These are phyloP conservation scores for Trichopus zeylanicus DNA, from an alignment of 116 monocot species.

Conservation along the genomic window DNA sequence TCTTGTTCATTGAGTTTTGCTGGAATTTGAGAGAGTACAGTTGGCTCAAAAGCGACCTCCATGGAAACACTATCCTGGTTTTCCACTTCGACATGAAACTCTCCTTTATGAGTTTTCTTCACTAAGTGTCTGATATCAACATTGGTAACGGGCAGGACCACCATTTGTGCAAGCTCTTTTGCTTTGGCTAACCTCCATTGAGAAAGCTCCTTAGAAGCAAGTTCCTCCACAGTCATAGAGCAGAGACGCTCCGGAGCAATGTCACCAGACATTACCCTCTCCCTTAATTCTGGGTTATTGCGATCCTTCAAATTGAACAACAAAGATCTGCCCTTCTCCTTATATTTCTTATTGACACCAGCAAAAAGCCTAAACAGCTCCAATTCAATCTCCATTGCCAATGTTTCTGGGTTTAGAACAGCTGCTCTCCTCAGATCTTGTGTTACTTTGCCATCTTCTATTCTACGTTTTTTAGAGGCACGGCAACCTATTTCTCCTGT, in stretches of 20 bases:
- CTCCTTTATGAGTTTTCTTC: constrained; percentile 98
- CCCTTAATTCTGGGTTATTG: constrained; percentile 76
- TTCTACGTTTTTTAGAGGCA: constrained; percentile 36
- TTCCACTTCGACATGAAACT: constrained; percentile 82
- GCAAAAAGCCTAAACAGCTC: constrained; percentile 81
- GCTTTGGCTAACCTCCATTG: constrained; percentile 93
- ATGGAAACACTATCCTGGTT: constrained; percentile 43
- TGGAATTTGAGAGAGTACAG: constrained; percentile 16
- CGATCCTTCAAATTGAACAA: constrained; percentile 91
- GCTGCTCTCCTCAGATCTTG: constrained; percentile 1
- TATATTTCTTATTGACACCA: constrained; percentile 98
- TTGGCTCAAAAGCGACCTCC: constrained; percentile 55
- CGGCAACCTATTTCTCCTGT: constrained; percentile 9
- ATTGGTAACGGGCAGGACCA: constrained; percentile 62
- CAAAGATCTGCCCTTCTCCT: constrained; percentile 88
- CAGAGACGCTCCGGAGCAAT: constrained; percentile 78
- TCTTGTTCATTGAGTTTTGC: constrained; percentile 14
- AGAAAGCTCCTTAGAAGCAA: constrained; percentile 92
- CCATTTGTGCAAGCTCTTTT: constrained; percentile 83
- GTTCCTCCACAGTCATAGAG: constrained; percentile 84
- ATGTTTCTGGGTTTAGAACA: constrained; percentile 20
- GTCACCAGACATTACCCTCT: constrained; percentile 61
- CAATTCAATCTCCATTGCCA: constrained; percentile 72
- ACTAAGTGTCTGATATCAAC: constrained; percentile 71
- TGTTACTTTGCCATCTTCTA: constrained; percentile 14